A percentile compares a stretch with the other conserved stretches of the same genome.
These are phyloP conservation scores for Selaginella moellendorffii DNA, from an alignment of 75 land plant genomes.

Conservation along the genomic window DNA sequence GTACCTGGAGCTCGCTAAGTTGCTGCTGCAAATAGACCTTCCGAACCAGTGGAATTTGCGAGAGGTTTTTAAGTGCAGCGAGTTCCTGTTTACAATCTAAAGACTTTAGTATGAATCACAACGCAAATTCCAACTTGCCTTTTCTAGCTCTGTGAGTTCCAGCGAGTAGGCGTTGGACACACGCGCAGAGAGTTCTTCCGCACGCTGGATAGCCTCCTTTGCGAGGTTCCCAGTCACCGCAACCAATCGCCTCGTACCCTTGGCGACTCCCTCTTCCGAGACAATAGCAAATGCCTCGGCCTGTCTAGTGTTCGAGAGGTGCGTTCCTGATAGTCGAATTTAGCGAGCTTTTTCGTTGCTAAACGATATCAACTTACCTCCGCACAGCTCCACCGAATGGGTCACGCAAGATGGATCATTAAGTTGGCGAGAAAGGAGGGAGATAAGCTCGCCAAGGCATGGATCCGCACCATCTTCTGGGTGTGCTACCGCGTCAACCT, in stretches of 20 bases:
- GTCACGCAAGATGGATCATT: too few relatives aligned
- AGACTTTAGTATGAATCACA: not conserved
- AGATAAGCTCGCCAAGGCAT: too few relatives aligned
- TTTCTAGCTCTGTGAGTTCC: too few relatives aligned
- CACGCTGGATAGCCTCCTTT: conserved; percentile 47
- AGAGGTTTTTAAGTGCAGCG: not conserved
- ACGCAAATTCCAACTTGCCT: too few relatives aligned
- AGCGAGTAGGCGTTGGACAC: conserved; percentile 18
- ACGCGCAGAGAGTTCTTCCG: conserved; percentile 35
- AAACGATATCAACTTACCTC: too few relatives aligned
- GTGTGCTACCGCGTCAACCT: too few relatives aligned
- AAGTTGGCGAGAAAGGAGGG: too few relatives aligned
- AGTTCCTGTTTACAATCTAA: not conserved
- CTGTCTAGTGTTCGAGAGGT: conserved; percentile 75
- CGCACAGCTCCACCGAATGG: too few relatives aligned
- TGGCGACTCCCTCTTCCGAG: conserved; percentile 92
- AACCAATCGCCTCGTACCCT: conserved; percentile 71
- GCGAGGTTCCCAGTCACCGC: conserved; percentile 68
- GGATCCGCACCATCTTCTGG: too few relatives aligned
- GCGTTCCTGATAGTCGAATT: too few relatives aligned
- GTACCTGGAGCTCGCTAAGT: too few relatives aligned
- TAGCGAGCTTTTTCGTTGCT: too few relatives aligned
- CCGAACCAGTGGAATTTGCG: not conserved
- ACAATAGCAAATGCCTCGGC: conserved; percentile 85
- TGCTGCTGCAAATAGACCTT: not conserved